Base-by-base conservation (phyloP, 257 asterid genomes). In the Solanum bukasovii region DNA sequence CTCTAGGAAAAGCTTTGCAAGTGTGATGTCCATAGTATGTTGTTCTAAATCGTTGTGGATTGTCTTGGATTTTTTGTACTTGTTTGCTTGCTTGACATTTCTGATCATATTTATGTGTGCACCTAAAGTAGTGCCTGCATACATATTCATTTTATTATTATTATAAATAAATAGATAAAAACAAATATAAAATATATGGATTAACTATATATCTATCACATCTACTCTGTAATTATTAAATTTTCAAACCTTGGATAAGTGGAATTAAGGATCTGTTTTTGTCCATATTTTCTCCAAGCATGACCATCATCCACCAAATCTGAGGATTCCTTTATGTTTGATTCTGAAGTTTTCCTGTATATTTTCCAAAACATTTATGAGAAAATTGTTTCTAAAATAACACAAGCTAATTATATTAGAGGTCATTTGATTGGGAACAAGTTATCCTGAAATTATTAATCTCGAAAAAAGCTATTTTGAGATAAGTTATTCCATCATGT, bases 281-380 rank as follows among this genome's bases (percentile, higher is more conserved):
- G 98, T 40, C 98, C 98, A 83, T 95, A 95, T 87, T 95, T 95
- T 88, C 98, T 94, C 98, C 98, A 95, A 33, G 93, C 96, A 88
- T 93, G 90, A 0, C 96, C 94, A 77, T 94, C 98, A 75, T 93
- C 94, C 35, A 90, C 37, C 78, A 86, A 74, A 70, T 56, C 87
- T 2, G 91, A 23, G 61, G 88, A 88, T 23, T 90, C 93, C 74
- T 86, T 92, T 35, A 65, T 83, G 88, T 65, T 21, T 70, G 94
- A 89, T 56, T 94, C 91, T 13, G 91, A 72, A 59, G 84, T 89
- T 90, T 87, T 93, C 93, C 98, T 95, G 94, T 44, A 81, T 27
- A 46, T 14, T 81, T 79, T 81, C 25, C 67, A 79, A 79, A 79
- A 4, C 34, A 78, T 4, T n/a, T 25, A n/a, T 40, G n/a, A 40